Evolutionary conservation across 164 flowering plant genomes (phyloP).

Genomic region (Stephania cephalantha): DNA sequence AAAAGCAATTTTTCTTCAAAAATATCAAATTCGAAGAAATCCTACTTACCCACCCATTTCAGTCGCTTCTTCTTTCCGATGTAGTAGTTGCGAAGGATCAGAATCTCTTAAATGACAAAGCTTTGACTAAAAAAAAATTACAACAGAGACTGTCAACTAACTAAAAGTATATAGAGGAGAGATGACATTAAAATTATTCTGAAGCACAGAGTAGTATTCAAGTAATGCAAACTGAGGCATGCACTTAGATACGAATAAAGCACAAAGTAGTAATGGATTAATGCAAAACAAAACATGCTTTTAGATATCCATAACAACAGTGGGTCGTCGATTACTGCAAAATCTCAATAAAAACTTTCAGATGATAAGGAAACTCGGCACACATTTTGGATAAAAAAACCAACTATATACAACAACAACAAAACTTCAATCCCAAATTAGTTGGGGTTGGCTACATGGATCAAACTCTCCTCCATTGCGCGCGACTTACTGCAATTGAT

Average conservation of each 20-base stretch:
- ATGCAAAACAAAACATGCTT: too few species aligned
- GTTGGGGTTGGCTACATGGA: too few species aligned
- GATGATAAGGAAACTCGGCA: background rate
- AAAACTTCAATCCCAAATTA: too few species aligned
- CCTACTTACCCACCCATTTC: conserved; percentile 96
- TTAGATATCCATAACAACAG: too few species aligned
- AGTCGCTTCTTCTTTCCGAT: conserved; percentile 62
- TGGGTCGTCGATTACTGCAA: too few species aligned
- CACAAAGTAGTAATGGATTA: too few species aligned
- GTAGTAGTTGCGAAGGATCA: conserved; percentile 39
- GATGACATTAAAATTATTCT: background rate
- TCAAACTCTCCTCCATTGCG: too few species aligned
- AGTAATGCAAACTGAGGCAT: background rate
- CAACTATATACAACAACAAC: too few species aligned
- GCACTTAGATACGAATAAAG: background rate
- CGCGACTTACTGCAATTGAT: too few species aligned
- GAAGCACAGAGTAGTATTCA: background rate
- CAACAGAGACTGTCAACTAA: background rate
- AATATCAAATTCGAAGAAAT: background rate
- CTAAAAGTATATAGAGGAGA: background rate
- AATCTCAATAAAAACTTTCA: background rate
- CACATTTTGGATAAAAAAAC: background rate
- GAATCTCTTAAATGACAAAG: conserved; percentile 58
- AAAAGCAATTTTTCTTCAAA: background rate
- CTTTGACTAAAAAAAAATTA: conserved; percentile 51